phyloP scores from a whole-genome alignment of 2,329 filamentous ascomycete genomes.

The Fusarium coffeatum region DNA sequence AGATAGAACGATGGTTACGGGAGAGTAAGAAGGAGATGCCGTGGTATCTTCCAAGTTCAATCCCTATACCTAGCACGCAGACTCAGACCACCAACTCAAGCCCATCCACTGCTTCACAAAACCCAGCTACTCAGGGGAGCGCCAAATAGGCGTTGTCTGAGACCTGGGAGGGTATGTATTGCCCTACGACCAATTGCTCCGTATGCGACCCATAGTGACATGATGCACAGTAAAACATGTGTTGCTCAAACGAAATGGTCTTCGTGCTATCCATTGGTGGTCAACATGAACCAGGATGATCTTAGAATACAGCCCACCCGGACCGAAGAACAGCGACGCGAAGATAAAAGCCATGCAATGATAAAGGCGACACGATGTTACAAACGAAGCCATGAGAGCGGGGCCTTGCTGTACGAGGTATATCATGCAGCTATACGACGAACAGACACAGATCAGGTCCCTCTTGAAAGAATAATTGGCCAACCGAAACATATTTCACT shows the following conservation, averaged over 20 bases:
- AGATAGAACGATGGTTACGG: too few species aligned
- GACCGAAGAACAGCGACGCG: background rate
- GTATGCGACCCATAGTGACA: background rate
- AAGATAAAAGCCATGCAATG: background rate
- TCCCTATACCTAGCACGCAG: too few species aligned
- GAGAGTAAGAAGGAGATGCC: too few species aligned
- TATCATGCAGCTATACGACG: background rate
- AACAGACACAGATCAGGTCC: accelerated
- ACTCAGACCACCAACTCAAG: too few species aligned
- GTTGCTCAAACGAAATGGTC: accelerated
- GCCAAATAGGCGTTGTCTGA: too few species aligned
- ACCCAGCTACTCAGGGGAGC: too few species aligned
- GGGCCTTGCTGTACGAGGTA: background rate
- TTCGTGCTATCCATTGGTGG: background rate
- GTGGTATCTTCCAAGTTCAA: accelerated
- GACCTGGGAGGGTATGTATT: background rate
- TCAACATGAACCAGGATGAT: background rate
- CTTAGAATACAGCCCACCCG: background rate
- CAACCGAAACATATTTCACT: too few species aligned
- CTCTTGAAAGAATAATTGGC: too few species aligned
- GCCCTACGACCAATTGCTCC: accelerated
- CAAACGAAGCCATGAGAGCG: background rate
- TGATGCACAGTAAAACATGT: accelerated
- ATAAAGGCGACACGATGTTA: background rate
- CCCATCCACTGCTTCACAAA: too few species aligned